Conservation (phyloP, 129 eudicot species). For the Artemisia tridentata region DNA sequence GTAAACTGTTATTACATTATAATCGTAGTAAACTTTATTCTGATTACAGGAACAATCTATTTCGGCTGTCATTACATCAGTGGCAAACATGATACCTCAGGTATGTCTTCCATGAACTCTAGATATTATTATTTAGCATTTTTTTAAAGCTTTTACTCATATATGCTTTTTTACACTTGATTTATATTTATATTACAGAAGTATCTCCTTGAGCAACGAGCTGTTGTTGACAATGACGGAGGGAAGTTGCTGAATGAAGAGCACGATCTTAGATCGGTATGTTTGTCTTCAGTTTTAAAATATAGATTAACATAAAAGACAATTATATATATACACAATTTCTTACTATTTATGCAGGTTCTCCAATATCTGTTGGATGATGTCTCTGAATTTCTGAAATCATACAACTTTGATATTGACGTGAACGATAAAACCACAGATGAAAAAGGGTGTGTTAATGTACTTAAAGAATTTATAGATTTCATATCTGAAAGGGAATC, state of each 20-base stretch:
- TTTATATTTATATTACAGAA: slow-evolving; percentile 45
- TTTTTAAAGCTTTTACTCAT: not conserved
- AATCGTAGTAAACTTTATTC: not conserved
- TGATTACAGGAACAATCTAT: slow-evolving; percentile 84
- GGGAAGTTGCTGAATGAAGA: slow-evolving; percentile 92
- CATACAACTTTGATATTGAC: slow-evolving; percentile 42
- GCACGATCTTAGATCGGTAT: slow-evolving; percentile 85
- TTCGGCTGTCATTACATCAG: slow-evolving; percentile 86
- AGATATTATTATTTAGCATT: not conserved
- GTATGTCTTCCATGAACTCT: slow-evolving; percentile 38
- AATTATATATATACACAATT: slow-evolving; percentile 11
- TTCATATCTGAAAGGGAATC: slow-evolving; percentile 81
- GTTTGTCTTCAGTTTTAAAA: slow-evolving; percentile 20
- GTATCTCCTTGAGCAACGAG: slow-evolving; percentile 94
- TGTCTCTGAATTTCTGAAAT: slow-evolving; percentile 69
- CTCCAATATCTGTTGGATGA: slow-evolving; percentile 87
- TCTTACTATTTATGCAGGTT: slow-evolving; percentile 52
- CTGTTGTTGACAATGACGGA: slow-evolving; percentile 78
- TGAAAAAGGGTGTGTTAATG: slow-evolving; percentile 58
- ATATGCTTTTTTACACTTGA: slow-evolving; percentile 15
- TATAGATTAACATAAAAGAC: not conserved
- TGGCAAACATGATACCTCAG: slow-evolving; percentile 96
- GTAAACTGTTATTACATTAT: not conserved
- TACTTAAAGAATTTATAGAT: slow-evolving; percentile 70
- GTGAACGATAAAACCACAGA: slow-evolving; percentile 28